These are phyloP conservation scores for Scedosporium minutisporum DNA, from an alignment of 2,329 filamentous ascomycete genomes.

Conservation along the genomic window DNA sequence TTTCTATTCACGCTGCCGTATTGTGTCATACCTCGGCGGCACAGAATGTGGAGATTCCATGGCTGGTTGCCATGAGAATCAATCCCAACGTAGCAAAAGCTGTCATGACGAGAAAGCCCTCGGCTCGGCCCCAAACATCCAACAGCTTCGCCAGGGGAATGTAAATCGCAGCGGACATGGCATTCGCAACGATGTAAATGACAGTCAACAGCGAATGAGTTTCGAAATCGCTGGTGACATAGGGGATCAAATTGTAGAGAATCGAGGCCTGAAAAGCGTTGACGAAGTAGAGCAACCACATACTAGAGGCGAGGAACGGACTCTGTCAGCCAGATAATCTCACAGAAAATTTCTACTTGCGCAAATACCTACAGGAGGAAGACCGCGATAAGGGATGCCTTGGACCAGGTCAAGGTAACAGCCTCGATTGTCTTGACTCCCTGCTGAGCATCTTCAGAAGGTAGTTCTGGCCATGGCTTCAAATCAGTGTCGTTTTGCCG, in stretches of 20 bases:
- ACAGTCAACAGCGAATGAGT: conserved; percentile 44
- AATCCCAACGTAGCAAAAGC: conserved; percentile 42
- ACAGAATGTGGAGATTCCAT: conserved; percentile 33
- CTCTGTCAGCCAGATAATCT: conserved; percentile 7
- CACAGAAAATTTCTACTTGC: neutral
- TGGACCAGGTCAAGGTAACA: conserved; percentile 30
- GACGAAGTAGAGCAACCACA: conserved; percentile 41
- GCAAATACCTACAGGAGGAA: conserved; percentile 21
- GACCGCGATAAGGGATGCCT: conserved; percentile 20
- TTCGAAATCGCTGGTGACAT: conserved; percentile 38
- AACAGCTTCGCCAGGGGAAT: conserved; percentile 52
- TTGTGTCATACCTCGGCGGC: conserved; percentile 28
- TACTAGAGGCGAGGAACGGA: conserved; percentile 16
- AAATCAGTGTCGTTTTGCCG: neutral
- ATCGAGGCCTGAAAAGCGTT: conserved; percentile 38
- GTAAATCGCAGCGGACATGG: conserved; percentile 49
- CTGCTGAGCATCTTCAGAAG: conserved; percentile 16
- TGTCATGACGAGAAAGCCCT: conserved; percentile 43
- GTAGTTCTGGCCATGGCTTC: conserved; percentile 1
- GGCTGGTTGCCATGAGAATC: conserved; percentile 56
- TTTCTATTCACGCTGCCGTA: neutral
- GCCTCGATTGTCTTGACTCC: conserved; percentile 33
- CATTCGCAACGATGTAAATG: conserved; percentile 41
- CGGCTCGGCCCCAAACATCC: conserved; percentile 53
- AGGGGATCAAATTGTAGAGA: conserved; percentile 30